Base-by-base conservation (phyloP, 441 rosid genomes). In the Croton laevigatus region DNA sequence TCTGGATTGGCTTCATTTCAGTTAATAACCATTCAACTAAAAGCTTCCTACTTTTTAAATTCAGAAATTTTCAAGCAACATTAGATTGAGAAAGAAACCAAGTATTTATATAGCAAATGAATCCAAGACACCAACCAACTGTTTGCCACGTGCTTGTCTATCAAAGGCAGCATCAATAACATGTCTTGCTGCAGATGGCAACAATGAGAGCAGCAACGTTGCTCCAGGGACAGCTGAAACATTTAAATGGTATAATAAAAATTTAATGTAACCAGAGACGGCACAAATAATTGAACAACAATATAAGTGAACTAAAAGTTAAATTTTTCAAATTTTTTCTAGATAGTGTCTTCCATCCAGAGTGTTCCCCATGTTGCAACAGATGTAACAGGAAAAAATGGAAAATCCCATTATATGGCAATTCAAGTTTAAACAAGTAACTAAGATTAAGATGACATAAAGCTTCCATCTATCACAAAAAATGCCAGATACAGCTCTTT, bases 171-270 rank as follows among this genome's bases (percentile, higher is more conserved):
- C 83, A 75, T 76, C 72, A 71, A 86, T 76, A 64, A 94, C 82
- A 75, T 85, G 88, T 81, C 97, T 86, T 60, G 89, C 97, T 75
- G 87, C 81, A 62, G 90, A 84, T 62, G 86, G 87, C 78, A 86
- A 76, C 79, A 76, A 62, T 42, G 84, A 74, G 63, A 94, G 88
- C 54, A 89, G 83, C 53, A 88, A 79, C 54, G 53, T 79, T 19
- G 97, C 97, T 75, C 98, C 98, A 69, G 72, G 83, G 48, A 45
- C 76, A 40, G 92, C 98, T 94, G 68, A 52, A 78, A 59, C 58
- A 80, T 65, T 61, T 66, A 71, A 75, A 60, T 14, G 73, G 62
- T 17, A 45, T 20, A 63, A 61, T 17, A 13, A 54, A 46, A 55
- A 57, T 70, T 23, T 9, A 37, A 54, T 37, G 48, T 44, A 22